phyloP scores from a whole-genome alignment of 1,284 basidiomycete genomes.

The Limonomyces culmigenus region DNA sequence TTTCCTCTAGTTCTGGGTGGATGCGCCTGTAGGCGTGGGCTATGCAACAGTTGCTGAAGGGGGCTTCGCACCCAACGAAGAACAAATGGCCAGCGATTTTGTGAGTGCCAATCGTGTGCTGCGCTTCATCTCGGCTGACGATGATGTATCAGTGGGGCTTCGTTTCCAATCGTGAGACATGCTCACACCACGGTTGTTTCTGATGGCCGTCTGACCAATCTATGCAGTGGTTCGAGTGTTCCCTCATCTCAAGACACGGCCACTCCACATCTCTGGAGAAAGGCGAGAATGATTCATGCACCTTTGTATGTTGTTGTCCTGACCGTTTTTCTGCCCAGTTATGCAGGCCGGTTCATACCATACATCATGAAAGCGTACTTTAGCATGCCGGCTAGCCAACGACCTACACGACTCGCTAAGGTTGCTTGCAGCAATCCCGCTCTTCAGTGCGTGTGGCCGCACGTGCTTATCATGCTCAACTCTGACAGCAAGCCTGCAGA shows the following conservation, averaged over 20 bases:
- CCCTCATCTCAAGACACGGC: slow-evolving; percentile 39
- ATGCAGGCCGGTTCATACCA: slow-evolving; percentile 51
- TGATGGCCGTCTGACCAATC: slow-evolving; percentile 43
- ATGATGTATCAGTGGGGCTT: neutral
- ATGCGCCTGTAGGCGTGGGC: slow-evolving; percentile 8
- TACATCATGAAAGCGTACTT: slow-evolving; percentile 60
- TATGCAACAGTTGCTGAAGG: slow-evolving; percentile 1
- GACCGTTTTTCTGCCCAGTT: no score
- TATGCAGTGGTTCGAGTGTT: no score
- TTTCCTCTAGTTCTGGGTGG: slow-evolving; percentile 37
- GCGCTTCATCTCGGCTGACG: neutral
- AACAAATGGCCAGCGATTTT: slow-evolving; percentile 54
- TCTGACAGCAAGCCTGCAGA: neutral
- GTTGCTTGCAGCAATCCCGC: slow-evolving; percentile 52
- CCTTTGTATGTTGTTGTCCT: no score
- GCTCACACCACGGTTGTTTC: slow-evolving; percentile 37
- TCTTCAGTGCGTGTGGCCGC: slow-evolving; percentile 27
- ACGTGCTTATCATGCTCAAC: slow-evolving; percentile 30
- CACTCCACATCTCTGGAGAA: slow-evolving; percentile 45
- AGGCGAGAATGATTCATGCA: no score
- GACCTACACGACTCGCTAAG: slow-evolving; percentile 48
- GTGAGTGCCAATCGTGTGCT: no score
- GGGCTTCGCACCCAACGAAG: slow-evolving; percentile 36
- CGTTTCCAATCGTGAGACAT: neutral
- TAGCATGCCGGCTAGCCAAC: slow-evolving; percentile 25